Conservation (phyloP, 768 basidiomycete species). For the Hirschioporus abietinus region DNA sequence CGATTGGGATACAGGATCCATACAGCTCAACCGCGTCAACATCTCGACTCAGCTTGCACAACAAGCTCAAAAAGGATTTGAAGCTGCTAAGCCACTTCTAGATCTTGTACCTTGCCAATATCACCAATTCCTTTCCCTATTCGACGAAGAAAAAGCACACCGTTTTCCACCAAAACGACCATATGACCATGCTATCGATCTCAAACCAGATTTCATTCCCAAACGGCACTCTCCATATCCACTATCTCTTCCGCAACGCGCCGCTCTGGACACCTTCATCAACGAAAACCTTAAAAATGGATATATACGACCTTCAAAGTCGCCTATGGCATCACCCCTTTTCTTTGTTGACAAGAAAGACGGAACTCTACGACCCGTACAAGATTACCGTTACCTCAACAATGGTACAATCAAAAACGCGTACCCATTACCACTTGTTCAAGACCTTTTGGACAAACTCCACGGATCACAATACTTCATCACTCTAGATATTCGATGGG, state of each 20-base stretch:
- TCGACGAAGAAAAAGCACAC: too few species aligned
- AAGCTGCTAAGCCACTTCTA: too few species aligned
- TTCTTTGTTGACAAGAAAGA: conserved; percentile 34
- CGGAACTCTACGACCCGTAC: conserved; percentile 22
- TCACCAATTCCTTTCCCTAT: too few species aligned
- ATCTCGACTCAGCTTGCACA: too few species aligned
- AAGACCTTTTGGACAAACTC: conserved; percentile 25
- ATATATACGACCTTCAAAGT: conserved; percentile 18
- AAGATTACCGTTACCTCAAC: conserved; percentile 27
- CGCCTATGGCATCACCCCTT: conserved; percentile 19
- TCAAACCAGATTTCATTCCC: conserved; percentile 21
- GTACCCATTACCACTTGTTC: conserved; percentile 25
- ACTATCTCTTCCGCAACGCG: neutral
- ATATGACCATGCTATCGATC: too few species aligned
- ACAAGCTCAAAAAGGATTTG: too few species aligned
- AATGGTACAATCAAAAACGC: conserved; percentile 18
- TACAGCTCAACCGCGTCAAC: too few species aligned
- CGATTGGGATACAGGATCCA: too few species aligned
- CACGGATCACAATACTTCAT: conserved; percentile 19
- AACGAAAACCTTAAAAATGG: conserved; percentile 10
- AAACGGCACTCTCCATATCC: too few species aligned
- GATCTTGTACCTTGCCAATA: too few species aligned
- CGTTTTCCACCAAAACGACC: too few species aligned
- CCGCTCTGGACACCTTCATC: neutral
- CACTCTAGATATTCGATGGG: conserved; percentile 26